These are phyloP conservation scores for Saksenaea oblongispora DNA, from an alignment of 371 early-diverging fungal species.

Conservation along the genomic window DNA sequence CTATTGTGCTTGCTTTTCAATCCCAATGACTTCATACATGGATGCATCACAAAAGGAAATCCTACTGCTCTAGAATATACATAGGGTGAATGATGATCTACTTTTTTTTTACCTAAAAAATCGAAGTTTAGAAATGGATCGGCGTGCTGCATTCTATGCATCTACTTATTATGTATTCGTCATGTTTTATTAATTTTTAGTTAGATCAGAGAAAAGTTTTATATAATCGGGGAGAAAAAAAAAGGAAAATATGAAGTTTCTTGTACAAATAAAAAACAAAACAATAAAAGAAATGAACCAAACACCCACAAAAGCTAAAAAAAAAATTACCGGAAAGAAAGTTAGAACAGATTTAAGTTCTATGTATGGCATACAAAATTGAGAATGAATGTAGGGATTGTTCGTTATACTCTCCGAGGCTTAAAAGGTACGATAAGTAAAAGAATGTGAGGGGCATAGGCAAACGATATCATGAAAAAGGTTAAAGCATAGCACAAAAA, in stretches of 20 bases:
- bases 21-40: too few relatives aligned
- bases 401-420: neutral
- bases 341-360: neutral
- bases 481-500: slow-evolving; percentile 43
- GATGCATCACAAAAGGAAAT: neutral
- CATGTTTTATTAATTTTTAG: too few relatives aligned
- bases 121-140: neutral
- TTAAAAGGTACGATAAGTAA: too few relatives aligned
- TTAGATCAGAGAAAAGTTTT: too few relatives aligned
- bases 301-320: neutral
- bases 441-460: too few relatives aligned
- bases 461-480: neutral
- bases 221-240: neutral
- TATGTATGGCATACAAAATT: neutral
- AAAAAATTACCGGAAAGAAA: neutral
- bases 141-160: neutral
- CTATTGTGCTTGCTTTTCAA: too few relatives aligned
- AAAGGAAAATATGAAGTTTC: neutral
- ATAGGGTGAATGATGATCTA: too few relatives aligned
- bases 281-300: neutral
- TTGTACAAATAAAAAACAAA: neutral
- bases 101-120: too few relatives aligned
- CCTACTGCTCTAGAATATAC: neutral
- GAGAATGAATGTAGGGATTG: neutral
- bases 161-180: neutral